Evolutionary conservation across 176 grass and related monocot genomes (phyloP).

Genomic region (Triticum dicoccoides): DNA sequence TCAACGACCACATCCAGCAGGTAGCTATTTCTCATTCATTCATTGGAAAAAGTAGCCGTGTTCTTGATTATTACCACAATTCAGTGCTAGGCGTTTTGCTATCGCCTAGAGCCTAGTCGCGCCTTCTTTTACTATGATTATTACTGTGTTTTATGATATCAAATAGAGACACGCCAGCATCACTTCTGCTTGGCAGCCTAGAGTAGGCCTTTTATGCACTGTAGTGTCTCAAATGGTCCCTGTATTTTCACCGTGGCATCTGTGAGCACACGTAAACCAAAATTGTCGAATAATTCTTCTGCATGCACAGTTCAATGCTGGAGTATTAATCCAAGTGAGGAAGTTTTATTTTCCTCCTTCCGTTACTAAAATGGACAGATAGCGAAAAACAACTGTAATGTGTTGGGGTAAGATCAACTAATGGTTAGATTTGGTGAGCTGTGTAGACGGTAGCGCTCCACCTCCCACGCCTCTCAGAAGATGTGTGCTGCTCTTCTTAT

Average conservation of each 20-base stretch:
- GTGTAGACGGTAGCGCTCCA: background rate
- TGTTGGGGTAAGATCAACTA: background rate
- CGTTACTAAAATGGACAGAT: conserved; percentile 11
- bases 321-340: background rate
- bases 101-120: too few relatives aligned
- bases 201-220: background rate
- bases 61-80: background rate
- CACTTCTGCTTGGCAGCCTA: background rate
- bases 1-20: conserved; percentile 74
- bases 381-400: background rate
- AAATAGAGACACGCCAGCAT: background rate
- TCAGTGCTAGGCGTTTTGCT: too few relatives aligned
- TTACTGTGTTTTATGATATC: background rate
- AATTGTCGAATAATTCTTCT: background rate
- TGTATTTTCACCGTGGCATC: background rate
- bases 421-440: background rate
- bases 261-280: background rate
- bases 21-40: conserved; percentile 35
- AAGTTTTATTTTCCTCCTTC: background rate
- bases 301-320: background rate
- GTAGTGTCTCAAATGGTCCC: background rate
- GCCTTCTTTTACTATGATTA: too few relatives aligned
- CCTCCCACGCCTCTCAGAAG: background rate
- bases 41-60: background rate
- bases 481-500: background rate